These are phyloP conservation scores for Sporothrix curviconia DNA, from an alignment of 2,329 filamentous ascomycete species.

Conservation along the genomic window DNA sequence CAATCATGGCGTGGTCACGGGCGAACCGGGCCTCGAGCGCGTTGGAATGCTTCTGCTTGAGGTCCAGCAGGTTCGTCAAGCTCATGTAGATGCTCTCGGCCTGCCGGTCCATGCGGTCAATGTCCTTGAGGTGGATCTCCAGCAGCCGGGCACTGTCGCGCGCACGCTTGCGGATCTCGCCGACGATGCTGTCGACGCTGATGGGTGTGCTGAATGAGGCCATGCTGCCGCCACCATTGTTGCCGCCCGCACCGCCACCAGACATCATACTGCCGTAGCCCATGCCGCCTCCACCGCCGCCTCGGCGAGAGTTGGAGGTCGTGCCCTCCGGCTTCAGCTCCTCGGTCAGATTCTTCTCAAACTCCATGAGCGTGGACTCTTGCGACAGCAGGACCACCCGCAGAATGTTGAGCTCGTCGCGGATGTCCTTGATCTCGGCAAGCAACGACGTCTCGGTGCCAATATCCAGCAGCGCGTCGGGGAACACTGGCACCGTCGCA, in stretches of 20 bases:
- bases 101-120: constrained; percentile 58
- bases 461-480: constrained; percentile 54
- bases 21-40: constrained; percentile 58
- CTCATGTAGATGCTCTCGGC: constrained; percentile 53
- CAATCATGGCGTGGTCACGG: constrained; percentile 54
- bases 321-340: constrained; percentile 17
- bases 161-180: constrained; percentile 47
- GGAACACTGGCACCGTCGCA: constrained; percentile 30
- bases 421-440: constrained; percentile 60
- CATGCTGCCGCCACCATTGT: background rate
- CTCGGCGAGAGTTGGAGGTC: background rate
- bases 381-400: constrained; percentile 29
- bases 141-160: constrained; percentile 52
- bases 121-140: constrained; percentile 51
- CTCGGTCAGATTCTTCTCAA: constrained; percentile 37
- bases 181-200: constrained; percentile 10
- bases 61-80: constrained; percentile 56
- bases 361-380: constrained; percentile 26
- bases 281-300: background rate
- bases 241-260: background rate
- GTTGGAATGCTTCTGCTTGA: constrained; percentile 65
- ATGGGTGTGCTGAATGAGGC: background rate
- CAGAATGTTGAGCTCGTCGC: constrained; percentile 61
- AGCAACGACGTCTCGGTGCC: constrained; percentile 54
- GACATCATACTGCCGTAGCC: background rate